Conservation (phyloP, 1,284 basidiomycete genomes). For the Irpex sp. region DNA sequence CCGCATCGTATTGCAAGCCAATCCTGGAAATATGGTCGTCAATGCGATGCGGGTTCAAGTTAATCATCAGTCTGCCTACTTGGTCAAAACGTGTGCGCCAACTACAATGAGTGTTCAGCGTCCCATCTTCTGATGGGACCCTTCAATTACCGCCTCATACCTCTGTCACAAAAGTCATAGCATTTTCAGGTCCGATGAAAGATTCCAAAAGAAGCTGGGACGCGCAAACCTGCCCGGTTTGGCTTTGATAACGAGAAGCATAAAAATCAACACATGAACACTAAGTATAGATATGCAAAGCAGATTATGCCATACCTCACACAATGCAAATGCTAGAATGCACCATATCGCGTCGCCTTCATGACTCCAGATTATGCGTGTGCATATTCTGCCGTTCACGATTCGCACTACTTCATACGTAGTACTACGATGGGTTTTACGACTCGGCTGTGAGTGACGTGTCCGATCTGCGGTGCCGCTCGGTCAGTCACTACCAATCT, state of each 20-base stretch:
- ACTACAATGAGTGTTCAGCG: background rate
- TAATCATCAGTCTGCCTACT: background rate
- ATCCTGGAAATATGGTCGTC: background rate
- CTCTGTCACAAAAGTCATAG: background rate
- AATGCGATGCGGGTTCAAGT: background rate
- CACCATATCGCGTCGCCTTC: background rate
- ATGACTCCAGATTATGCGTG: background rate
- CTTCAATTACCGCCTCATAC: background rate
- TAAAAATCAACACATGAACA: background rate
- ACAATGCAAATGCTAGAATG: background rate
- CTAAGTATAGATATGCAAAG: background rate
- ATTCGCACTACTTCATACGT: too few relatives aligned
- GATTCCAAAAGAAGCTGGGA: background rate
- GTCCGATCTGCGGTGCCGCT: background rate
- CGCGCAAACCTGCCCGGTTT: background rate
- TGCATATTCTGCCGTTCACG: too few relatives aligned
- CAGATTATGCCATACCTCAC: background rate
- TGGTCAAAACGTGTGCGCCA: background rate
- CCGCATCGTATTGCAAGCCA: background rate
- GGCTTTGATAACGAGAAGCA: background rate
- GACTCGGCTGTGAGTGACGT: background rate
- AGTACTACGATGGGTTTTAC: too few relatives aligned
- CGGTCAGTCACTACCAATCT: background rate
- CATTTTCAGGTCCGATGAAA: background rate
- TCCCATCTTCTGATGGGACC: background rate